Evolutionary conservation across 129 eudicot species (phyloP), one percentile per base, ranked within the genome.

Genomic region (Flaveria ramosissima): DNA sequence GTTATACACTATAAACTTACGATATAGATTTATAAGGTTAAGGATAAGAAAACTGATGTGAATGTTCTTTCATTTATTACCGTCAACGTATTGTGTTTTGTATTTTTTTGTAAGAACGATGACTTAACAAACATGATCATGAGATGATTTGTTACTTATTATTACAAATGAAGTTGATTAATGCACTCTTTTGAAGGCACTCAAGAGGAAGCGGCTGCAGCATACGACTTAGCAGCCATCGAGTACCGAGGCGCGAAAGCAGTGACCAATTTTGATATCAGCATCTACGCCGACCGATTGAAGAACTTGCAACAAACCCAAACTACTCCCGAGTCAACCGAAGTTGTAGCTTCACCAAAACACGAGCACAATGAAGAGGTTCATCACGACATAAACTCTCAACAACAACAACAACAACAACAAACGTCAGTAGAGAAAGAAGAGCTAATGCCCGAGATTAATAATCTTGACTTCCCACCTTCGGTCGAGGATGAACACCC

Each of bases 201-300:
- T 23, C 92, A 93, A 90, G 96, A 93, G 70, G 98, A 93, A 82
- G 98, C 98, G 27, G 98, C 98, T 0, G 84, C 83, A 53, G 98
- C 98, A 73, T 93, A 93, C 68, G 98, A 93, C 76, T 56, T 83
- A 82, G 98, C 98, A 7, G 98, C 98, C 30, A 93, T 93, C 8
- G 85, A 84, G 71, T 87, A 85, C 59, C 81, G 92, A 69, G 98
- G 98, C 14, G 71, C 91, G 13, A 90, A 88, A 65, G 98, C 98
- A 17, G 96, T 93, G 8, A 93, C 98, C 71, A 93, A 93, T 77
- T 93, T 93, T 20, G 92, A 93, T 78, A 90, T 93, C 42, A 90
- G 92, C 68, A 81, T 53, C 39, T 93, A 93, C 7, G 83, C 88
- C 0, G 90, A 86, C 71, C 83, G 83, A 42, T 60, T 83, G 52